Evolutionary conservation across 1,139 yeast species (phyloP).

Genomic region (Suhomyces yuchorum): DNA sequence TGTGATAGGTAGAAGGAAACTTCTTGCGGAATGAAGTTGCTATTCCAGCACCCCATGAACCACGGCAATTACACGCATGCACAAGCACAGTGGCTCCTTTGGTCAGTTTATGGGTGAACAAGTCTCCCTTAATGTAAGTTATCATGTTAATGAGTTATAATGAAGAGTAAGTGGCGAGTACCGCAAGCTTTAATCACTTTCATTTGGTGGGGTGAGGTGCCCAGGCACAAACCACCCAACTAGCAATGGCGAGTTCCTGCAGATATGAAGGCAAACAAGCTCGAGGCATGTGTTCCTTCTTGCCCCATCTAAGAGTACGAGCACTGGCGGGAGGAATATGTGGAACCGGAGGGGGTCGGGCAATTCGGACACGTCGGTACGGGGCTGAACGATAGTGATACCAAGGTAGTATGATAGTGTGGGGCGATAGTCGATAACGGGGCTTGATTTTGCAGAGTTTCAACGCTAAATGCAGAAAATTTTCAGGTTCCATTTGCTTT

Average conservation of each 20-base stretch:
- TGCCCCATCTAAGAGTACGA: conserved; percentile 1
- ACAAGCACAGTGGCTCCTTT: conserved; percentile 47
- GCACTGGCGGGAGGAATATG: conserved; percentile 1
- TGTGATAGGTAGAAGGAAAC: conserved; percentile 53
- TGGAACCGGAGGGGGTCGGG: neutral
- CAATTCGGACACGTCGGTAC: neutral
- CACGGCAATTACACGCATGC: conserved; percentile 80
- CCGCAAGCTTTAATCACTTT: conserved; percentile 1
- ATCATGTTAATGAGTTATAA: conserved; percentile 23
- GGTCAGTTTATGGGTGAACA: conserved; percentile 43
- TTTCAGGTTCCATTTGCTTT: neutral
- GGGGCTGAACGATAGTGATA: neutral
- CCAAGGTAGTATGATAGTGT: neutral
- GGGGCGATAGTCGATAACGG: neutral
- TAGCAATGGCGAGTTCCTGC: conserved; percentile 6
- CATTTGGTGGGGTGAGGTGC: conserved; percentile 9
- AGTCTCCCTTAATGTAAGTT: conserved; percentile 61
- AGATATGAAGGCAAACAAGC: conserved; percentile 5
- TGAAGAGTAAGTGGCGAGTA: neutral
- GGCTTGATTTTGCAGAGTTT: neutral
- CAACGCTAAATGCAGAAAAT: neutral
- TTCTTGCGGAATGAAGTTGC: conserved; percentile 53
- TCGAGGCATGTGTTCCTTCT: conserved; percentile 3
- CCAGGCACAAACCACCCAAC: conserved; percentile 4
- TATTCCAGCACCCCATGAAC: conserved; percentile 86